Conservation (phyloP, 208 protist species). For the Trypanosoma cruzi region DNA sequence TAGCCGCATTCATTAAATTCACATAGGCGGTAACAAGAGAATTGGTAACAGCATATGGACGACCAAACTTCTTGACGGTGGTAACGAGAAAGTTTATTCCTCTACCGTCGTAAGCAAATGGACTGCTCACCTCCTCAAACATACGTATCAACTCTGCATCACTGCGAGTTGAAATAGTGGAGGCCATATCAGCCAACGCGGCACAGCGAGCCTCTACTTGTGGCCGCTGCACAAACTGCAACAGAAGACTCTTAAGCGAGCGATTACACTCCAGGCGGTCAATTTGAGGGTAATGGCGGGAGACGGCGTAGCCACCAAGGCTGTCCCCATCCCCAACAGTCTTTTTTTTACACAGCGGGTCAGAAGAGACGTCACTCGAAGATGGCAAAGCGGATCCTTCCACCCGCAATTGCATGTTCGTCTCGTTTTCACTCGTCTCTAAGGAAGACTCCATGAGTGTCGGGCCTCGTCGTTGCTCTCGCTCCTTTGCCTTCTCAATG, state of each 20-base stretch:
- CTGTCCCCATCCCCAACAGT: conserved; percentile 10
- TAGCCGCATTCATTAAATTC: conserved; percentile 63
- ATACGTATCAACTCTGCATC: conserved; percentile 70
- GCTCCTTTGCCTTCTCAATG: conserved; percentile 47
- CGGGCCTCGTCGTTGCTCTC: conserved; percentile 28
- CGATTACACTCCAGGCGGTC: conserved; percentile 81
- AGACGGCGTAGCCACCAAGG: conserved; percentile 57
- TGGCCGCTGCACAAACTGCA: conserved; percentile 68
- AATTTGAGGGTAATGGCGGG: conserved; percentile 47
- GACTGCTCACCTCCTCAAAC: conserved; percentile 64
- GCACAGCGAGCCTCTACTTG: conserved; percentile 61
- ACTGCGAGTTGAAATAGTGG: conserved; percentile 52
- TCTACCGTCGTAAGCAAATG: conserved; percentile 72
- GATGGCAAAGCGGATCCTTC: neutral
- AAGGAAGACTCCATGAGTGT: conserved; percentile 13
- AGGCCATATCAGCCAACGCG: conserved; percentile 76
- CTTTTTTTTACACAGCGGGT: neutral
- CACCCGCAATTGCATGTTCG: neutral
- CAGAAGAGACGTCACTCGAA: neutral
- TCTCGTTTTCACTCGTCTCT: neutral
- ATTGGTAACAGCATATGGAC: conserved; percentile 60
- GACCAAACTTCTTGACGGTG: conserved; percentile 68
- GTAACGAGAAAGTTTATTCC: conserved; percentile 68
- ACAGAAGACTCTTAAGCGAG: conserved; percentile 62
- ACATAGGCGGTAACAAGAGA: conserved; percentile 66